Percentiles rank a stretch among this genome's conserved stretches.
Evolutionary conservation across 257 asterid species (phyloP).

Genomic region (Solanum chiquidenum): DNA sequence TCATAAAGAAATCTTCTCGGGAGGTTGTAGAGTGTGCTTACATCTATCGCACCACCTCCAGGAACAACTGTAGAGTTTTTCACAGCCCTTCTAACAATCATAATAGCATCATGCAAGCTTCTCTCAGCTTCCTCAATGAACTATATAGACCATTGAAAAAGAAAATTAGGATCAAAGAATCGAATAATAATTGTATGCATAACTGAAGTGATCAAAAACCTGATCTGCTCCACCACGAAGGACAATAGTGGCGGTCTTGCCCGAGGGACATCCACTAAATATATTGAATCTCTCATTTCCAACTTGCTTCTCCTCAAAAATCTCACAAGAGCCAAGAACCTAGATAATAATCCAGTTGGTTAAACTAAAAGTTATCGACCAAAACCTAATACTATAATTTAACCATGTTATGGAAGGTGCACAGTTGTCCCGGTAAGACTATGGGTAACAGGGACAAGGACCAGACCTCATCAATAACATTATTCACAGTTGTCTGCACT

Average conservation of each 20-base stretch:
- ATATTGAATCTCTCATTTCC: constrained; percentile 93
- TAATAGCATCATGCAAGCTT: constrained; percentile 68
- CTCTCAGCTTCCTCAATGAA: constrained; percentile 70
- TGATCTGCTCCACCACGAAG: constrained; percentile 98
- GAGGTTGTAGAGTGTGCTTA: constrained; percentile 21
- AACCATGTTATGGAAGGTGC: background rate
- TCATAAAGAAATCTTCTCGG: background rate
- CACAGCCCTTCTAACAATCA: constrained; percentile 80
- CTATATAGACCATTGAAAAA: constrained; percentile 18
- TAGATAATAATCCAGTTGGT: constrained; percentile 6
- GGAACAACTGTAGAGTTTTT: constrained; percentile 85
- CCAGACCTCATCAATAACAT: constrained; percentile 69
- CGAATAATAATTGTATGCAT: background rate
- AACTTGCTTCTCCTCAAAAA: constrained; percentile 88
- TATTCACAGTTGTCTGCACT: constrained; percentile 85
- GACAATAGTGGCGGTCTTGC: constrained; percentile 84
- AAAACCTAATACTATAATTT: background rate
- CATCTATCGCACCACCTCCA: constrained; percentile 96
- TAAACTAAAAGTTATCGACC: background rate
- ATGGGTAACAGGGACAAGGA: constrained; percentile 3
- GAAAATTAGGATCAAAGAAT: constrained; percentile 8
- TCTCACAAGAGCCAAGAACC: constrained; percentile 79
- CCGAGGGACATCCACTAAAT: constrained; percentile 86
- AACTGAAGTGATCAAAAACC: constrained; percentile 22
- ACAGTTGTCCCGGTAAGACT: background rate